Percentiles rank a stretch among this genome's conserved stretches.
Evolutionary conservation across 2,329 filamentous ascomycete species (phyloP).

Genomic region (Aspergillus sp.): DNA sequence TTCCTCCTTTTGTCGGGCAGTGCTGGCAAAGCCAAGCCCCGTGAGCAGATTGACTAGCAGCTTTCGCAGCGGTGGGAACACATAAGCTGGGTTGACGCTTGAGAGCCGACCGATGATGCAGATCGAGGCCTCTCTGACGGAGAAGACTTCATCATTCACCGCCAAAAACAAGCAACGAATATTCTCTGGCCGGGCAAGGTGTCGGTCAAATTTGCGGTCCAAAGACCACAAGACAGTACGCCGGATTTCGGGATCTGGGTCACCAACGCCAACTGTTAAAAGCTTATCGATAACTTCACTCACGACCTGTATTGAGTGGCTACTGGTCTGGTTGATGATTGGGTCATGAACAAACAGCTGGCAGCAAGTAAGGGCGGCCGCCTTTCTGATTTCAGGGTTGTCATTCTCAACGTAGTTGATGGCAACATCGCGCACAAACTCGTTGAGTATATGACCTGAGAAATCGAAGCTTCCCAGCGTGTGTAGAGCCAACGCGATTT

Average conservation of each 20-base stretch:
- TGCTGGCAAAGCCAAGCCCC: conserved; percentile 94
- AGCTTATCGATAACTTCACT: conserved; percentile 97
- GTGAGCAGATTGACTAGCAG: conserved; percentile 95
- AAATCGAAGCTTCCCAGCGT: conserved; percentile 99
- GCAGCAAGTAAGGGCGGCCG: conserved; percentile 93
- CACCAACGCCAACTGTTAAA: conserved; percentile 90
- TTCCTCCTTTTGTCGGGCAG: conserved; percentile 92
- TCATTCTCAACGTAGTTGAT: conserved; percentile 98
- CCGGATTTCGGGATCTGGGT: conserved; percentile 86
- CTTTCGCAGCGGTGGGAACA: conserved; percentile 93
- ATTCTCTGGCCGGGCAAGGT: conserved; percentile 97
- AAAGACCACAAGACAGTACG: conserved; percentile 86
- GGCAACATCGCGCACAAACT: conserved; percentile 97
- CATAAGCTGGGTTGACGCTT: conserved; percentile 90
- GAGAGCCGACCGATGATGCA: conserved; percentile 94
- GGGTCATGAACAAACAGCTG: conserved; percentile 96
- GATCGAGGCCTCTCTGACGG: conserved; percentile 91
- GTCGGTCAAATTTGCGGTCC: conserved; percentile 91
- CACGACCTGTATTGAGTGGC: conserved; percentile 95
- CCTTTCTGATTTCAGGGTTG: conserved; percentile 89
- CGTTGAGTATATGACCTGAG: conserved; percentile 85
- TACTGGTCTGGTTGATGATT: conserved; percentile 96
- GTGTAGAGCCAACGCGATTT: conserved; percentile 90
- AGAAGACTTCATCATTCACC: conserved; percentile 91
- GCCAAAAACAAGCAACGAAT: conserved; percentile 94